phyloP scores from a whole-genome alignment of 116 monocot species.

The Phalaenopsis hybrid region DNA sequence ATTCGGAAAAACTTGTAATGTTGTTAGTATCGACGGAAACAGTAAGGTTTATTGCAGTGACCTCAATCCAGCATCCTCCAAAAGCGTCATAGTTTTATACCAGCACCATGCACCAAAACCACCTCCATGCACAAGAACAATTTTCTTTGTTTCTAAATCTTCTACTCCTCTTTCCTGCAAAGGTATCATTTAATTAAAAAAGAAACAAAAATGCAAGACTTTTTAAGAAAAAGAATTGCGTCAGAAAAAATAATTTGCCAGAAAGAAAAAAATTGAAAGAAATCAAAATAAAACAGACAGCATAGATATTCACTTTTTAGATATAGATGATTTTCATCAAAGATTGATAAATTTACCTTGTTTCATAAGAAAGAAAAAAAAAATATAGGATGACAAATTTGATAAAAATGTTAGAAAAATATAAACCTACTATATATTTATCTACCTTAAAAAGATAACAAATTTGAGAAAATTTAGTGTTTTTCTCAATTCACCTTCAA shows the following conservation, averaged over 20 bases:
- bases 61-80: slow-evolving; percentile 74
- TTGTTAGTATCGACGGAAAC: slow-evolving; percentile 70
- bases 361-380: no score
- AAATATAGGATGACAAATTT: background rate
- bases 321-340: no score
- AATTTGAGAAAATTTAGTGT: no score
- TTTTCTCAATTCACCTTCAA: no score
- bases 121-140: slow-evolving; percentile 93
- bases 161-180: slow-evolving; percentile 56
- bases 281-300: no score
- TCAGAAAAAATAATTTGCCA: background rate
- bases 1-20: slow-evolving; percentile 60
- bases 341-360: no score
- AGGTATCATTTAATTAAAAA: background rate
- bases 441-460: no score
- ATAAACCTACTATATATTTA: background rate
- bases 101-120: slow-evolving; percentile 99
- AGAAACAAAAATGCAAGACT: background rate
- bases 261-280: background rate
- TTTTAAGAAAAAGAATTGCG: background rate
- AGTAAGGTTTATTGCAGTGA: slow-evolving; percentile 65
- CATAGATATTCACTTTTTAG: no score
- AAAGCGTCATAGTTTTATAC: slow-evolving; percentile 82
- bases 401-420: background rate
- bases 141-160: slow-evolving; percentile 54